phyloP scores from a whole-genome alignment of 306 rosid genomes.

The Styphnolobium japonicum region DNA sequence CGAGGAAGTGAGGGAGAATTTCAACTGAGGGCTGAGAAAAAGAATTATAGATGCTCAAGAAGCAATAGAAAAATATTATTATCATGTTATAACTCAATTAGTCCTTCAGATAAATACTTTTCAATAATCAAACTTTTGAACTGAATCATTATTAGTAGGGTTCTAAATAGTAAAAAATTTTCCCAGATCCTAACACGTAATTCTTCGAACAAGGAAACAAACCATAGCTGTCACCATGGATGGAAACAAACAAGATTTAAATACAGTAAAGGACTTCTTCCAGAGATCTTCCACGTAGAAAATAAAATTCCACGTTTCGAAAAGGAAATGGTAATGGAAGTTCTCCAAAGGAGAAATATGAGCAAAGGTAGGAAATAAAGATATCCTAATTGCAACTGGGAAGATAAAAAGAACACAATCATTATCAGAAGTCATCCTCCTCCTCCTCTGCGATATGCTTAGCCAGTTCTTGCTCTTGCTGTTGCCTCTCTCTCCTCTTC shows the following conservation, averaged over 20 bases:
- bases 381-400: neutral
- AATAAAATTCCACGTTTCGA: neutral
- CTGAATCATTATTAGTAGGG: neutral
- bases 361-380: neutral
- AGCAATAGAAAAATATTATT: neutral
- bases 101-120: neutral
- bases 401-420: neutral
- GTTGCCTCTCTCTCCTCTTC: slow-evolving; percentile 42
- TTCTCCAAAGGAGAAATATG: neutral
- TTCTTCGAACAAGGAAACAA: neutral
- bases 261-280: neutral
- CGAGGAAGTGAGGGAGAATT: too few species aligned
- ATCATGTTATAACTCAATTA: neutral
- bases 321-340: neutral
- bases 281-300: neutral
- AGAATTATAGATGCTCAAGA: neutral
- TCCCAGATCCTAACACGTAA: neutral
- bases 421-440: slow-evolving; percentile 40
- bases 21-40: neutral
- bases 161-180: neutral
- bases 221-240: neutral
- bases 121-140: neutral
- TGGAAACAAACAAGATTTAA: neutral
- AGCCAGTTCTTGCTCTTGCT: slow-evolving; percentile 47
- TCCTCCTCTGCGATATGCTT: slow-evolving; percentile 47